phyloP scores from a whole-genome alignment of 2,329 filamentous ascomycete genomes.

The Penicillium occitanis region DNA sequence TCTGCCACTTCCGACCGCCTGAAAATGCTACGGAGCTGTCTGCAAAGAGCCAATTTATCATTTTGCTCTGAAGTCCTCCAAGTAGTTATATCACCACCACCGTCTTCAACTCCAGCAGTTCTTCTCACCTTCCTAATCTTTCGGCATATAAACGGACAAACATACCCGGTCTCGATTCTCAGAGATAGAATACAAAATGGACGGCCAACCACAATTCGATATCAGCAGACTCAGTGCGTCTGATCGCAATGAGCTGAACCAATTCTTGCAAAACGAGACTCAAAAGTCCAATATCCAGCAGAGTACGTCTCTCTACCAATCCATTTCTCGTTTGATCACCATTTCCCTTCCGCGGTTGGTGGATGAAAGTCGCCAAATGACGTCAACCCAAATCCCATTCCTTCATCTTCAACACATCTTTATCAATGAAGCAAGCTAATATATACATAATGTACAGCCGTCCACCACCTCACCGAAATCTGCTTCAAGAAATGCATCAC shows the following conservation, averaged over 20 bases:
- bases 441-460: slow-evolving; percentile 44
- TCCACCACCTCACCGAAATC: slow-evolving; percentile 68
- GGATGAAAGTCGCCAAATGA: neutral
- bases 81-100: neutral
- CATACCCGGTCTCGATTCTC: too few species aligned
- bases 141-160: neutral
- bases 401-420: neutral
- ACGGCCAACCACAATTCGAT: slow-evolving; percentile 52
- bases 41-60: too few species aligned
- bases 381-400: neutral
- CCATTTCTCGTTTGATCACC: too few species aligned
- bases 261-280: slow-evolving; percentile 79
- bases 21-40: neutral
- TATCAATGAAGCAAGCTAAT: neutral
- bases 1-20: slow-evolving; percentile 31
- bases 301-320: slow-evolving; percentile 36
- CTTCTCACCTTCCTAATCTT: neutral
- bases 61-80: neutral
- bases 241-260: slow-evolving; percentile 84
- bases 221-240: slow-evolving; percentile 72
- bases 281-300: slow-evolving; percentile 68
- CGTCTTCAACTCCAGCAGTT: neutral
- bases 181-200: slow-evolving; percentile 30
- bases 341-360: too few species aligned
- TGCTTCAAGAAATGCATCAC: slow-evolving; percentile 97